Evolutionary conservation across 2,329 filamentous ascomycete genomes (phyloP), one percentile per base, ranked within the genome.

Genomic region (Ophiostoma sp.): DNA sequence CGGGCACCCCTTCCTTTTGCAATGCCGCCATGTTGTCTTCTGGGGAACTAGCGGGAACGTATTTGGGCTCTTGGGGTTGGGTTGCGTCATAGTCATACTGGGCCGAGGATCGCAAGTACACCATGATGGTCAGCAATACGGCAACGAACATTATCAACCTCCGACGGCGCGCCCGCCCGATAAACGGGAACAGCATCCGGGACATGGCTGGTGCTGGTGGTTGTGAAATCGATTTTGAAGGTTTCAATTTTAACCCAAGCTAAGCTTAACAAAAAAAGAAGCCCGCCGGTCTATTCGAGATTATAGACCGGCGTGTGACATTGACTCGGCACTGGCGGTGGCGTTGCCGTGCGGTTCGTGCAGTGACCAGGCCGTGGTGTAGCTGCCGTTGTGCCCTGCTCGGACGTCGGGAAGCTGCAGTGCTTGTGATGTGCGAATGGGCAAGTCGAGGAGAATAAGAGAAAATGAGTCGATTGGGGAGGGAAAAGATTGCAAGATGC

Each of bases 151-250:
- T 1, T 0, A 72, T 4, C 27, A 73, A 17, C 23, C 72, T 72
- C 13, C 71, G 73, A 27, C 73, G 72, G 44, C 72, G 73, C 35
- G 68, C 60, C 27, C 73, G 73, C 39, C 66, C 54, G n/a, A 71
- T 10, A 44, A 70, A 54, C 10, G 67, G 71, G 10, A 70, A 27
- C 57, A 70, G 44, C 60, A 71, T 72, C 10, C 57, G 65, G 68
- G 66, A 36, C 27, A 36, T 31, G n/a, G 52, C 36, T 35, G 41
- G 36, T 41, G 60, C 68, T 54, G 39, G 52, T 36, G 20, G 5
- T 6, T 8, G 39, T 65, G 54, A 69, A 52, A 57, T 10, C 10
- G 39, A 33, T n/a, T 41, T 15, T 41, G 1, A 41, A 13, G 6
- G 6, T 39, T 7, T 39, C 36, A 15, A 41, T 41, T 41, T 13